Evolutionary conservation across 805 yeast species (phyloP).

Genomic region (Candida nanaspora): DNA sequence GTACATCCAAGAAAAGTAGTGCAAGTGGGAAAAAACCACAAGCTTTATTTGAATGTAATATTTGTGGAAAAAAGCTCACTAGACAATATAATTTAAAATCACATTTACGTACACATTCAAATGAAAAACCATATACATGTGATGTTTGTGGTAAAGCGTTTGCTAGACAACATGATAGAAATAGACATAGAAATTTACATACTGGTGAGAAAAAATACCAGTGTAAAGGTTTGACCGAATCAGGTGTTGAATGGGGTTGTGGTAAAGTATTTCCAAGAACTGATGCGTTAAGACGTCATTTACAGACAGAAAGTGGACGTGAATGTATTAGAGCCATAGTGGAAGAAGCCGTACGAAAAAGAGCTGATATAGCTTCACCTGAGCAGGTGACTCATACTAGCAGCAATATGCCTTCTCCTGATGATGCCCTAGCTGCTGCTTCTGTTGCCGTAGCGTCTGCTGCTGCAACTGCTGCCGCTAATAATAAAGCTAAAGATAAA

Average conservation of each 20-base stretch:
- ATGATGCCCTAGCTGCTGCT: neutral
- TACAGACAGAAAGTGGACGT: constrained; percentile 73
- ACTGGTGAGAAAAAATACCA: constrained; percentile 69
- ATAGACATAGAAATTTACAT: constrained; percentile 71
- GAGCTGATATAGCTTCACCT: neutral
- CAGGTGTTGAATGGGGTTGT: constrained; percentile 70
- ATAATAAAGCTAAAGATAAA: neutral
- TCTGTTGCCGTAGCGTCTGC: constrained; percentile 4
- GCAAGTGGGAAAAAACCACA: constrained; percentile 58
- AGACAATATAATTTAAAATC: constrained; percentile 90
- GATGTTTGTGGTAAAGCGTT: constrained; percentile 72
- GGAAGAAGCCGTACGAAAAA: constrained; percentile 21
- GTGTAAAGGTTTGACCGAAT: constrained; percentile 58
- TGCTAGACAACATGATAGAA: constrained; percentile 72
- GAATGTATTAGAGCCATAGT: constrained; percentile 61
- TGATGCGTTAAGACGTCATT: constrained; percentile 74
- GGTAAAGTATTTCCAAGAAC: constrained; percentile 73
- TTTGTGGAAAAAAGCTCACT: constrained; percentile 84
- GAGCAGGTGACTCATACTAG: too few relatives aligned
- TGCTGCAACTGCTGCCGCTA: constrained; percentile 1
- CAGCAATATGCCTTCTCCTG: neutral
- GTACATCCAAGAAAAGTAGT: constrained; percentile 42
- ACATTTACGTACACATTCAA: constrained; percentile 85
- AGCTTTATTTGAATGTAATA: constrained; percentile 65
- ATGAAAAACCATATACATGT: constrained; percentile 73